These are phyloP conservation scores for Biscogniauxia marginata DNA, from an alignment of 2,329 filamentous ascomycete genomes.

Conservation along the genomic window DNA sequence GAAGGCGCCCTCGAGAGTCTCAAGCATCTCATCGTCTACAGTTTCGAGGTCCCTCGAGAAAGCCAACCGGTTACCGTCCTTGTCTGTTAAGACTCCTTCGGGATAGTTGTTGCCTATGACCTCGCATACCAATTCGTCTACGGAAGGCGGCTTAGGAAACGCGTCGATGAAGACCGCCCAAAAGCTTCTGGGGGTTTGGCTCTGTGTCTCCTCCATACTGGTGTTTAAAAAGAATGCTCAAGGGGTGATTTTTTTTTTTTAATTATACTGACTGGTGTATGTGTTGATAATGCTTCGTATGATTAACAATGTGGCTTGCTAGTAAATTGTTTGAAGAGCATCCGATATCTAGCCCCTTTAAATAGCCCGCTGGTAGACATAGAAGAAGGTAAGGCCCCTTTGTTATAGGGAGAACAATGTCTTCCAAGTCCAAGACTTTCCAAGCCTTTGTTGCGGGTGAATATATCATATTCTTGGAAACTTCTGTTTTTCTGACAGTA, in stretches of 20 bases:
- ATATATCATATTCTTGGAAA: background rate
- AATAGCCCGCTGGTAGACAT: background rate
- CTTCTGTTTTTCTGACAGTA: background rate
- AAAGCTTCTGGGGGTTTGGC: background rate
- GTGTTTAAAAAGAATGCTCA: background rate
- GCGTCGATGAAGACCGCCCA: conserved; percentile 3
- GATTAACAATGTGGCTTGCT: background rate
- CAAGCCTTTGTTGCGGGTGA: background rate
- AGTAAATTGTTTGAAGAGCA: background rate
- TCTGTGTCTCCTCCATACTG: background rate
- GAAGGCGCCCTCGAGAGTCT: background rate
- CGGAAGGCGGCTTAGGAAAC: background rate
- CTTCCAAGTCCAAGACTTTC: background rate
- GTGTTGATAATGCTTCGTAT: background rate
- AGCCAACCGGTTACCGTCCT: background rate
- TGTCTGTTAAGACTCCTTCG: conserved; percentile 4
- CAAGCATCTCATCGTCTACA: background rate
- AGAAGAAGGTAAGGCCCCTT: background rate
- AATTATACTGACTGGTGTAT: background rate
- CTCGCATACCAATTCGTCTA: conserved; percentile 9
- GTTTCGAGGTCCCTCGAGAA: background rate
- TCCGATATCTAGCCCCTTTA: background rate
- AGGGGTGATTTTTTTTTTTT: background rate
- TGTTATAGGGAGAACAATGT: background rate
- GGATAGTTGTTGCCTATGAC: conserved; percentile 4